Percentiles rank a stretch among this genome's conserved stretches.
phyloP scores from a whole-genome alignment of 75 land plant species.

The Picea sitchensis region DNA sequence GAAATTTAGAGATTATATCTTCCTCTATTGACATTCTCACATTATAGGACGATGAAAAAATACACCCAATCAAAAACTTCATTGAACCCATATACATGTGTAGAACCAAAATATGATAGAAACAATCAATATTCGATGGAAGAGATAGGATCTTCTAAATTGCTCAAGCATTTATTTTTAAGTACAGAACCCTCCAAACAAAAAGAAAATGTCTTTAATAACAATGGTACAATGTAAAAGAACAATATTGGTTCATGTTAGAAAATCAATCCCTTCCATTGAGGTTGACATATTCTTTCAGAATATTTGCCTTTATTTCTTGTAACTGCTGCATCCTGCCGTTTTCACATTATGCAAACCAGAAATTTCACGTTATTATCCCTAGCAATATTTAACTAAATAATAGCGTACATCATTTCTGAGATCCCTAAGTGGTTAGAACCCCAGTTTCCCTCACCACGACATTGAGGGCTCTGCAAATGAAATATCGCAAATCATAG shows the following conservation, averaged over 20 bases:
- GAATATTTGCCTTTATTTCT: constrained; percentile 70
- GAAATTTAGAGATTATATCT: neutral
- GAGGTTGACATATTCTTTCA: constrained; percentile 77
- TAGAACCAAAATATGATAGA: neutral
- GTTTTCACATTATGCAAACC: no score
- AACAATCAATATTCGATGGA: neutral
- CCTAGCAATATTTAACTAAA: no score
- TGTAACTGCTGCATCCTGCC: constrained; percentile 56
- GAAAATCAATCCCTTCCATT: constrained; percentile 64
- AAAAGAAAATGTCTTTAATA: neutral
- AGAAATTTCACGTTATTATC: no score
- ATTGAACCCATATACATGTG: neutral
- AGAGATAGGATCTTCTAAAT: neutral
- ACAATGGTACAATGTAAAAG: neutral
- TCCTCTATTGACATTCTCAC: neutral
- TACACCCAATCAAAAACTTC: neutral
- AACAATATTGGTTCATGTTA: no score
- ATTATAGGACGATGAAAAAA: neutral
- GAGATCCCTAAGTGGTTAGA: no score
- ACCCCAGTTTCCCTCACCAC: no score
- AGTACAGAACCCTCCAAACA: neutral
- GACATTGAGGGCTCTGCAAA: no score
- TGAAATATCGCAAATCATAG: no score
- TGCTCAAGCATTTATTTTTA: neutral
- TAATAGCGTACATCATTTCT: no score